Evolutionary conservation across 2,329 filamentous ascomycete genomes (phyloP), one percentile per base, ranked within the genome.

Genomic region (Fusarium pininemorale): DNA sequence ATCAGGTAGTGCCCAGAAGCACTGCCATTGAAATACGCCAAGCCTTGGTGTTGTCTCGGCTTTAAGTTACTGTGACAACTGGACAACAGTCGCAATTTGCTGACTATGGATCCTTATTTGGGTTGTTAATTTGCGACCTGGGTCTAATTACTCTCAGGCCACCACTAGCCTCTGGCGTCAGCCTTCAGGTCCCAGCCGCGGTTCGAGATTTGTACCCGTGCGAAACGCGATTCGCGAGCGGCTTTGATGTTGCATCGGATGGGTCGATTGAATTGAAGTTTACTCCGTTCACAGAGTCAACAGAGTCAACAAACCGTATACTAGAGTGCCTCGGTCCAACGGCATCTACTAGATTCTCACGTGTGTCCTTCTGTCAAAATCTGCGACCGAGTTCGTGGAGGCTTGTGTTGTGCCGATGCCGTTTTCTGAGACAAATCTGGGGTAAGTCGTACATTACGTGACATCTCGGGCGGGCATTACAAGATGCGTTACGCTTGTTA

Each of bases 11-110:
- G 38, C 26, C 28, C 7, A 35, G 48, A 54, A 61, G 47, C 55
- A 57, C 65, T 42, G 22, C 20, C 15, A 42, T 28, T 41, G 50
- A 67, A 63, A 69, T 63, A 50, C 60, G 66, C 72, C 75, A 77
- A 72, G 72, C 39, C 32, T 35, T 41, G 41, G 45, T 69, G 70
- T 76, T 69, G 72, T 67, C 65, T 61, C 37, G 64, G 58, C 56
- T 63, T 32, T 16, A 18, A 50, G 78, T 80, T 79, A 74, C 77
- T 68, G 69, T 71, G 75, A 74, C 78, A 75, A 80, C 78, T 56
- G 12, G 26, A 51, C 16, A 47, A 26, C 26, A 53, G 54, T 24
- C 15, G 53, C 28, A 68, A 68, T 51, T 65, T 55, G 67, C 75
- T 72, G 64, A 75, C 56, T 62, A 69, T 55, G 66, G 56, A 56